phyloP scores from a whole-genome alignment of 2,329 filamentous ascomycete species.

The Beauveria scarabaeidicola region DNA sequence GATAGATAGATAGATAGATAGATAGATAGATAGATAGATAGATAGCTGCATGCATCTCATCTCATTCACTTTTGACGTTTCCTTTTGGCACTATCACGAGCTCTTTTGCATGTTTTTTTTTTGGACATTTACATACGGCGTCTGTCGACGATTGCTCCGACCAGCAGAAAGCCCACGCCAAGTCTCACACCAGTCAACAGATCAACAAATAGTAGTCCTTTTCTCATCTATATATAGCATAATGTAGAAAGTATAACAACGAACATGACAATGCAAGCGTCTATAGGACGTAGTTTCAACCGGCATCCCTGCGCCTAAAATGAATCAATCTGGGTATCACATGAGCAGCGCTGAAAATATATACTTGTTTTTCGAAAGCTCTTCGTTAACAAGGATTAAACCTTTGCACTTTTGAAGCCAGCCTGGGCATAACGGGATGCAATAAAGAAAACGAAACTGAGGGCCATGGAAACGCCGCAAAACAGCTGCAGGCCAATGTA shows the following conservation, averaged over 20 bases:
- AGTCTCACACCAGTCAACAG: too few relatives aligned
- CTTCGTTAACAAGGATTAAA: background rate
- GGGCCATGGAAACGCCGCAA: constrained; percentile 43
- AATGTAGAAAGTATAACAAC: background rate
- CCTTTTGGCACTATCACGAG: too few relatives aligned
- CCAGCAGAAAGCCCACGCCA: too few relatives aligned
- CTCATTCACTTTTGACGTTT: too few relatives aligned
- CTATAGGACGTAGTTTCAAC: background rate
- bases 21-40: too few relatives aligned
- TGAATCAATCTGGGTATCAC: background rate
- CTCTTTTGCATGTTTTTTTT: too few relatives aligned
- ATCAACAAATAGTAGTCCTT: background rate
- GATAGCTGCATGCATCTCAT: too few relatives aligned
- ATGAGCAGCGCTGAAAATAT: background rate
- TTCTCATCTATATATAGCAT: background rate
- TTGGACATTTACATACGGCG: too few relatives aligned
- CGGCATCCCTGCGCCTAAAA: background rate
- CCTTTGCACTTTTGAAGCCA: constrained; percentile 19
- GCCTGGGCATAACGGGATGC: constrained; percentile 26
- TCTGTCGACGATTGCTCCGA: too few relatives aligned
- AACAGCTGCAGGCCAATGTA: constrained; percentile 58
- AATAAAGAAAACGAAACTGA: constrained; percentile 21
- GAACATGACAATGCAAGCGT: background rate
- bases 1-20: too few relatives aligned
- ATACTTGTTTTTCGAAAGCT: background rate